These are phyloP conservation scores for Coemansia sp. DNA, from an alignment of 192 early-diverging fungal species.

Conservation along the genomic window DNA sequence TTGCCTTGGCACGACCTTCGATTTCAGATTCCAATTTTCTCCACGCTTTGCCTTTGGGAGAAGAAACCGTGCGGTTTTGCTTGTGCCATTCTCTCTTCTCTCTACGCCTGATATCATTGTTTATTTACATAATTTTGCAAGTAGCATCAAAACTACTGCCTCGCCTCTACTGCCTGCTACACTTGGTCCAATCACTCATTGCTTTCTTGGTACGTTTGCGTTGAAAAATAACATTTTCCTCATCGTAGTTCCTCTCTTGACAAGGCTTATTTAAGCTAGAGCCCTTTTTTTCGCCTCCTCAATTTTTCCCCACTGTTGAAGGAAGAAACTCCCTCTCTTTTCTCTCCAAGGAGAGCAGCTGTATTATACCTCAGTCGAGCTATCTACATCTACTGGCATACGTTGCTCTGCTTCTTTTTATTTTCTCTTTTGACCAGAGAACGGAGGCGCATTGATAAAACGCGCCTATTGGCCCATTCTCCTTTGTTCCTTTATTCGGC, in stretches of 20 bases:
- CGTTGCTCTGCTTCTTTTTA: neutral
- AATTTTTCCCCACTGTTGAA: neutral
- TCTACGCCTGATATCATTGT: neutral
- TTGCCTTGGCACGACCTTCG: neutral
- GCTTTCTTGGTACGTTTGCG: neutral
- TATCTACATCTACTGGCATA: neutral
- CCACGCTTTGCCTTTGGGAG: neutral
- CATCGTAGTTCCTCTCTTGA: neutral
- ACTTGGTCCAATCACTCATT: slow-evolving; percentile 1
- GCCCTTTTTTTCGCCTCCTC: neutral
- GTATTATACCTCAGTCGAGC: too few relatives aligned
- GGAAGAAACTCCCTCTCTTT: too few relatives aligned
- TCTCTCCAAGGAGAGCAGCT: too few relatives aligned
- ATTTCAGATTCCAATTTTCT: too few relatives aligned
- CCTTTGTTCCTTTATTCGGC: neutral
- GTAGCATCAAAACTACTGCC: neutral
- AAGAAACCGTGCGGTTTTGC: neutral
- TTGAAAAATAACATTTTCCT: neutral
- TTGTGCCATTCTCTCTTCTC: neutral
- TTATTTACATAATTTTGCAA: neutral
- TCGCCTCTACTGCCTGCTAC: neutral
- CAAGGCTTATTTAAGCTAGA: neutral
- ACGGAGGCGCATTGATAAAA: slow-evolving; percentile 4
- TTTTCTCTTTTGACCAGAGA: neutral
- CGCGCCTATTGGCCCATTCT: neutral